A percentile compares a stretch with the other conserved stretches of the same genome.
phyloP scores from a whole-genome alignment of 2,329 filamentous ascomycete genomes.

The Beauveria varroae region DNA sequence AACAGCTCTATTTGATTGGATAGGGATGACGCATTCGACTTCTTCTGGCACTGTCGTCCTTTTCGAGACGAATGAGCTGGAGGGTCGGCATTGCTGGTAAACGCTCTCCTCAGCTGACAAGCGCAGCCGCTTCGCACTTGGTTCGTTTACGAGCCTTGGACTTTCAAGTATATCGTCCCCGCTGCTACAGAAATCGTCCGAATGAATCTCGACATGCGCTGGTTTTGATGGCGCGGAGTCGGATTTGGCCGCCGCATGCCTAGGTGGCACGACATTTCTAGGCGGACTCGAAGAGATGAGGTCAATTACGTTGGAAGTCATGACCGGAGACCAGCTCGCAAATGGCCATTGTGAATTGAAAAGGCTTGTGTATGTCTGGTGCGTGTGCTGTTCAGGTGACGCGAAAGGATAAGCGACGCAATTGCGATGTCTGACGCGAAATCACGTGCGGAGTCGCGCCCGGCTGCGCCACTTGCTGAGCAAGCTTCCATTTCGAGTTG shows the following conservation, averaged over 20 bases:
- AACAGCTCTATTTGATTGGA: background rate
- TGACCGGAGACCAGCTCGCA: constrained; percentile 13
- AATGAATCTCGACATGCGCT: background rate
- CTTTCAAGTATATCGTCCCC: background rate
- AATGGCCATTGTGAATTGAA: background rate
- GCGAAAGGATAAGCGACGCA: background rate
- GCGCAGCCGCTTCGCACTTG: background rate
- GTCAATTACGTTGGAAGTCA: constrained; percentile 28
- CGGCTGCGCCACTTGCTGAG: background rate
- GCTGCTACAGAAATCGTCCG: constrained; percentile 9
- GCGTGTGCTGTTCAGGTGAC: background rate
- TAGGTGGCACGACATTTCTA: background rate
- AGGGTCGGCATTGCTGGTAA: background rate
- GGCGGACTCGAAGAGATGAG: constrained; percentile 30
- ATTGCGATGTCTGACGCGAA: background rate
- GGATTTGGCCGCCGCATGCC: background rate
- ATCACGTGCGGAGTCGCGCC: background rate
- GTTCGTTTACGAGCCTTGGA: background rate
- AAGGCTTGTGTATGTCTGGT: background rate
- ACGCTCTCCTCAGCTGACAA: background rate
- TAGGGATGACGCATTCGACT: constrained; percentile 32
- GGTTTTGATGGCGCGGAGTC: background rate
- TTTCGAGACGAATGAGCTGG: background rate
- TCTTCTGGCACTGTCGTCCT: constrained; percentile 13
- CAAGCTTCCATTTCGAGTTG: background rate